Base-by-base conservation (phyloP, 2,329 filamentous ascomycete species). In the Aureobasidium sp. region DNA sequence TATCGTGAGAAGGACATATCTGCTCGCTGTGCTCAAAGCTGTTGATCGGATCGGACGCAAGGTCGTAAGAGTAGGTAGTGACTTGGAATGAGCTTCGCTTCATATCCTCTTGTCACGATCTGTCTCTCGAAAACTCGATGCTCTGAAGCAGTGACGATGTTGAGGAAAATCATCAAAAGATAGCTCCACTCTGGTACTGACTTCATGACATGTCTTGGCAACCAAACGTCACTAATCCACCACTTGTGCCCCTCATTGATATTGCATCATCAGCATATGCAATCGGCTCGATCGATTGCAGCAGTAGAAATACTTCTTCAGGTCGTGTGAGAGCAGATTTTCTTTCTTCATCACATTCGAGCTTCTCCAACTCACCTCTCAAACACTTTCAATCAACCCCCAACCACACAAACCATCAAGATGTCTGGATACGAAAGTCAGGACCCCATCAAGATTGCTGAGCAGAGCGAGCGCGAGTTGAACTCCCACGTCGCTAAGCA, bases 401-500 rank as follows among this genome's bases (percentile, higher is more conserved):
- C 24, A 24, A 24, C 24, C 24, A 24, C 24, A 24, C 56, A 49
- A 50, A 15, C 11, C 22, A 50, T 15, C 47, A 61, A 53, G 6
- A 80, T 79, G 77, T 79, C 78, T 48, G 73, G 73, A 68, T 74
- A 76, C 70, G 62, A 74, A 63, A 71, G 70, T 66, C 69, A 75
- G 60, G 71, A 79, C 68, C 76, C 75, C 57, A 67, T 76, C 66
- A 69, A 72, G 31, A 69, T 79, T 67, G 78, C 79, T 59, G 70
- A 76, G 67, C 71, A 80, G 65, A 78, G 79, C 12, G 78, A 81
- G 73, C 70, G 70, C 19, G 77, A 81, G 61, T 72, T 81, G 59
- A 78, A 79, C 70, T 75, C 76, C 9, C 66, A 76, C 37, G 62
- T 67, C 15, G 74, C 75, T 11, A 77, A 76, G 65, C 66, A 72